These are phyloP conservation scores for Panicum hallii DNA, from an alignment of 202 grass and related monocot species.

Conservation along the genomic window DNA sequence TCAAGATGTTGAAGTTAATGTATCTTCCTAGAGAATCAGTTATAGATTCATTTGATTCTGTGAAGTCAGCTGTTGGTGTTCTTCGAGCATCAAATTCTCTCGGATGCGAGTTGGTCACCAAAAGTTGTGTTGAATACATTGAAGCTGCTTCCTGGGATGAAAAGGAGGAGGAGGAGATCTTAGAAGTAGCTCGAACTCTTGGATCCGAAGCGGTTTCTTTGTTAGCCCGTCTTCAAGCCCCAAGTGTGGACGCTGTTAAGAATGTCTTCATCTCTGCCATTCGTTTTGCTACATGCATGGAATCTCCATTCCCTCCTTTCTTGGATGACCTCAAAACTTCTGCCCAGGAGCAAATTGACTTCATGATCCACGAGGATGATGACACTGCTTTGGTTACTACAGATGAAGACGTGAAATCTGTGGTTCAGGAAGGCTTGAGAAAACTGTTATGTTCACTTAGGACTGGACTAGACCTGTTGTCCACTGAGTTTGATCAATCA, in stretches of 20 bases:
- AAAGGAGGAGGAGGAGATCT: slow-evolving; percentile 87
- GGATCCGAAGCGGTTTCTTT: slow-evolving; percentile 59
- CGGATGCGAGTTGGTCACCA: slow-evolving; percentile 54
- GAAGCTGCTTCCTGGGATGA: slow-evolving; percentile 90
- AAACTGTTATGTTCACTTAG: slow-evolving; percentile 61
- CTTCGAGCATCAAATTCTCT: slow-evolving; percentile 71
- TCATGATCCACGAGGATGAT: slow-evolving; percentile 86
- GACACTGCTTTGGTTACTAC: slow-evolving; percentile 71
- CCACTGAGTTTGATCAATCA: slow-evolving; percentile 57
- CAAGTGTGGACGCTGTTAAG: slow-evolving; percentile 64
- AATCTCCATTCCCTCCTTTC: slow-evolving; percentile 61
- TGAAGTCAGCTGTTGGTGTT: slow-evolving; percentile 73
- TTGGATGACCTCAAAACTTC: slow-evolving; percentile 84
- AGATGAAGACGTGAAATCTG: slow-evolving; percentile 83
- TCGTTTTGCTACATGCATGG: slow-evolving; percentile 63
- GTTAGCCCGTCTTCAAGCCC: slow-evolving; percentile 71
- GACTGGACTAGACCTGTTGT: slow-evolving; percentile 58
- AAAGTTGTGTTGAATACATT: slow-evolving; percentile 74
- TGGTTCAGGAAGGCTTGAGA: slow-evolving; percentile 57
- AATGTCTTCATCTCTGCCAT: slow-evolving; percentile 86
- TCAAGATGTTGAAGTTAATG: slow-evolving; percentile 70
- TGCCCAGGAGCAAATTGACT: slow-evolving; percentile 96
- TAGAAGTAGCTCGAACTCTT: slow-evolving; percentile 62
- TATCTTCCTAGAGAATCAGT: slow-evolving; percentile 69
- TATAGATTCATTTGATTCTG: slow-evolving; percentile 77